These are phyloP conservation scores for Ramularia collo-cygni DNA, from an alignment of 2,329 filamentous ascomycete genomes.

Conservation along the genomic window DNA sequence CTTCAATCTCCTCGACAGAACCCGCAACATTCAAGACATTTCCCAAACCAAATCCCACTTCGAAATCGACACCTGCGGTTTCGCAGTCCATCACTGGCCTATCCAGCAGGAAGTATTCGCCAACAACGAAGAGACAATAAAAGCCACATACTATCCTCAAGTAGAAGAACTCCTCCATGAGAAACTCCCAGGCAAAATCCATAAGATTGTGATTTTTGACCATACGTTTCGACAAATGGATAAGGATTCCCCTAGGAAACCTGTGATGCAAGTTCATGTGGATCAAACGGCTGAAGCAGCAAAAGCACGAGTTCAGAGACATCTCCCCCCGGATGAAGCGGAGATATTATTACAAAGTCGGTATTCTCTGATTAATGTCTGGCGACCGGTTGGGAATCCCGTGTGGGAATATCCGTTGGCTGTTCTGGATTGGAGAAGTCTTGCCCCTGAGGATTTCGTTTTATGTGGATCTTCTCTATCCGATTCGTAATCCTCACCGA, in stretches of 20 bases:
- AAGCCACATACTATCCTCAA: slow-evolving; percentile 54
- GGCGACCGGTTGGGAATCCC: slow-evolving; percentile 59
- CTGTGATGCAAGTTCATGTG: slow-evolving; percentile 64
- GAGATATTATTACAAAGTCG: slow-evolving; percentile 51
- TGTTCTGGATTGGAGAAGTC: slow-evolving; percentile 58
- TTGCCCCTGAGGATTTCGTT: slow-evolving; percentile 52
- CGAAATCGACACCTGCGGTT: slow-evolving; percentile 52
- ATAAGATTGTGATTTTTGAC: slow-evolving; percentile 63
- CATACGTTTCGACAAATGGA: slow-evolving; percentile 59
- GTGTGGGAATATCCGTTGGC: slow-evolving; percentile 62
- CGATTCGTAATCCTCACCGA: too few relatives aligned
- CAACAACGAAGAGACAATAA: slow-evolving; percentile 50
- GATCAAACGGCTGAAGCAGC: slow-evolving; percentile 63
- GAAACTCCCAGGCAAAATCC: slow-evolving; percentile 49
- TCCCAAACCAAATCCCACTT: slow-evolving; percentile 44
- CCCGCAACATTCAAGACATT: slow-evolving; percentile 49
- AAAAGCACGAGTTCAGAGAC: slow-evolving; percentile 54
- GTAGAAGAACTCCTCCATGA: slow-evolving; percentile 51
- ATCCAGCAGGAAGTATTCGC: slow-evolving; percentile 50
- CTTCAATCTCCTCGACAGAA: slow-evolving; percentile 42
- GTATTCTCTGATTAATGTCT: slow-evolving; percentile 65
- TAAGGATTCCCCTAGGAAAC: slow-evolving; percentile 52
- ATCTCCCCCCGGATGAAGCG: slow-evolving; percentile 50
- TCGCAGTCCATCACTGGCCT: slow-evolving; percentile 49
- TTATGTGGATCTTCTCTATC: slow-evolving; percentile 58